Conservation (phyloP, 768 basidiomycete genomes). For the Multifurca ochricompacta region DNA sequence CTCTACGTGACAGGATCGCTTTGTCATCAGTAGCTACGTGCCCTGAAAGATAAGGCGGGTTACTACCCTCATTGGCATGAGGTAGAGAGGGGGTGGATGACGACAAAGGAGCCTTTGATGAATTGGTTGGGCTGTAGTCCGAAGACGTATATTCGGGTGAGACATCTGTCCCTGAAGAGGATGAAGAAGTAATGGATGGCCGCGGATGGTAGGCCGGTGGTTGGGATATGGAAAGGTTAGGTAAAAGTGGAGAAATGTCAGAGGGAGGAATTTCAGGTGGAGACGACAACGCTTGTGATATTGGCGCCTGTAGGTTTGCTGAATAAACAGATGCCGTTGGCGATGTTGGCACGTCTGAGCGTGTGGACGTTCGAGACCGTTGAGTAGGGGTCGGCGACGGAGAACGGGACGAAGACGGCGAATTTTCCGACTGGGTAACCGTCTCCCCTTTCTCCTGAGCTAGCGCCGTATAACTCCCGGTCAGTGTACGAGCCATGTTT, state of each 20-base stretch:
- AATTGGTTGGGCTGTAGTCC: not conserved
- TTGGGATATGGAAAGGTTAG: not conserved
- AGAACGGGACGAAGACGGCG: not conserved
- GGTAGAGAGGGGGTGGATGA: not conserved
- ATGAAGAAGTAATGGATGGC: not conserved
- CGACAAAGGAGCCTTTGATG: conserved; percentile 5
- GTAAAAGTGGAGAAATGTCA: not conserved
- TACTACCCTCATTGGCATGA: not conserved
- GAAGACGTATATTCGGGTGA: conserved; percentile 2
- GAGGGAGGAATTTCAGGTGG: not conserved
- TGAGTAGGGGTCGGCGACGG: conserved; percentile 3
- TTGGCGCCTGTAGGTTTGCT: not conserved
- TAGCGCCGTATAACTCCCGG: conserved; percentile 1
- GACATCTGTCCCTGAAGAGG: not conserved
- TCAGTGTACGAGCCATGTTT: conserved; percentile 14
- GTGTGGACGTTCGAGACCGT: not conserved
- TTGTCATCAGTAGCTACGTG: conserved; percentile 35
- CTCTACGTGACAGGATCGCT: conserved; percentile 28
- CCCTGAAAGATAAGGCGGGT: conserved; percentile 20
- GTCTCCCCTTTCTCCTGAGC: not conserved
- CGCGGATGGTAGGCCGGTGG: conserved; percentile 19
- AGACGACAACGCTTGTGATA: not conserved
- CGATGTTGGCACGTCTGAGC: not conserved
- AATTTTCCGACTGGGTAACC: not conserved
- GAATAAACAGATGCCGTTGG: not conserved